Base-by-base conservation (phyloP, 768 basidiomycete species). In the Phaeotremella fagi region DNA sequence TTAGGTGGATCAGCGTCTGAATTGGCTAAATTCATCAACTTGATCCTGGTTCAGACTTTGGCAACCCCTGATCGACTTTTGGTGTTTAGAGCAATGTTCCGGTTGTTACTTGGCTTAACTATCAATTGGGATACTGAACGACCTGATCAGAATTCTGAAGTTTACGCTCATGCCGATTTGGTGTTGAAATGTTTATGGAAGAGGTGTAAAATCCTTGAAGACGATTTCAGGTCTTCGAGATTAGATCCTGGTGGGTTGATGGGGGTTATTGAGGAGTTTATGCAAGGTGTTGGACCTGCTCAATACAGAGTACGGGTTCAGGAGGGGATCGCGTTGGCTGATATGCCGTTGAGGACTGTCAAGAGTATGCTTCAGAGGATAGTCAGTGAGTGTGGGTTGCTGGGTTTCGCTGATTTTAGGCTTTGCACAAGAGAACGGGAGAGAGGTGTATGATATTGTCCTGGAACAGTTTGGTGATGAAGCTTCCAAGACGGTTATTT, bases 151-250 rank as follows among this genome's bases (percentile, higher is more conserved):
- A 85, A 90, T 36, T 86, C 89, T 2, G 85, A 87, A 58, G 87
- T 88, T 63, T 82, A 87, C 0, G 87, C 87, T 63, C 87, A 97
- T 18, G 89, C 90, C 1, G 92, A 97, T 72, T 81, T 98, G 20
- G 89, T 90, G 16, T 75, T 91, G 54, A 94, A 97, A 78, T 99
- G 95, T 75, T 83, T 99, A 24, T 98, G 95, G 95, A 99, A 99
- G 76, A 77, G 98, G 51, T 90, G 90, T 4, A 81, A 92, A 60
- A 92, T 89, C 59, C 89, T 97, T 44, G 90, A 90, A 4, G 88
- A 91, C 67, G 90, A 92, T 71, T 80, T 99, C 42, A 82, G 82
- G 58, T 86, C 89, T 37, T 79, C 82, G 3, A 79, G 82, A 18
- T 79, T 99, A 29, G 87, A 90, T 70, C 87, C 91, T 18, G 85